These are phyloP conservation scores for Bertia moriformis DNA, from an alignment of 2,329 filamentous ascomycete species.

Conservation along the genomic window DNA sequence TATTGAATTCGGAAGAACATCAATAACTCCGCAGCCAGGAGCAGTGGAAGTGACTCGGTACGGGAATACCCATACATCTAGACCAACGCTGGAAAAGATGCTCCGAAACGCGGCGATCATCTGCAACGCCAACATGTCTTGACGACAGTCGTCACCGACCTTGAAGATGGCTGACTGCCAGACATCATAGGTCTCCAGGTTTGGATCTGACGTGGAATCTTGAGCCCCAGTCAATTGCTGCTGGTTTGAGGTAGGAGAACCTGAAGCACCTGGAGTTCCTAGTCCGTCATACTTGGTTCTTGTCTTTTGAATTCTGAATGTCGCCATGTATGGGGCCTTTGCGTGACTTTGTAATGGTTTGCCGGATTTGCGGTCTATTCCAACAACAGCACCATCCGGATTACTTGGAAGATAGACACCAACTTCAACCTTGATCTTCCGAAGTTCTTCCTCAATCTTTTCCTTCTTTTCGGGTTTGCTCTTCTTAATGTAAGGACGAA, in stretches of 20 bases:
- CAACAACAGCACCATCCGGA: slow-evolving; percentile 89
- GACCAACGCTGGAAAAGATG: slow-evolving; percentile 86
- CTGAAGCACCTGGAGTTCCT: slow-evolving; percentile 33
- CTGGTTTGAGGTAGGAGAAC: slow-evolving; percentile 22
- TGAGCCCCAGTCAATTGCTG: slow-evolving; percentile 2
- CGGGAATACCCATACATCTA: slow-evolving; percentile 93
- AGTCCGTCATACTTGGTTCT: slow-evolving; percentile 34
- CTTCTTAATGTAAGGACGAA: slow-evolving; percentile 82
- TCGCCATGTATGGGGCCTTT: slow-evolving; percentile 98
- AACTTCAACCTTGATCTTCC: slow-evolving; percentile 92
- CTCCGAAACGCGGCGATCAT: slow-evolving; percentile 96
- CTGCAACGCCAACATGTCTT: slow-evolving; percentile 89
- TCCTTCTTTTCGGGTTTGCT: slow-evolving; percentile 95
- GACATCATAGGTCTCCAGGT: slow-evolving; percentile 61
- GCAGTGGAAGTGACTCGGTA: slow-evolving; percentile 96
- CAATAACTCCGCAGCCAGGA: slow-evolving; percentile 93
- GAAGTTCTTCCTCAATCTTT: slow-evolving; percentile 96
- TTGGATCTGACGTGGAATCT: slow-evolving; percentile 5
- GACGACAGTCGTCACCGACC: slow-evolving; percentile 93
- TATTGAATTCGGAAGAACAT: slow-evolving; percentile 93
- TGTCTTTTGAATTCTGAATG: slow-evolving; percentile 86
- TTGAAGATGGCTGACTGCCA: slow-evolving; percentile 99
- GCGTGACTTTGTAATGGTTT: slow-evolving; percentile 96
- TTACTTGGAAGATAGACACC: slow-evolving; percentile 96
- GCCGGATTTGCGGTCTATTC: slow-evolving; percentile 93